Conservation (phyloP, 805 yeast species). For the Lipomyces kockii region DNA sequence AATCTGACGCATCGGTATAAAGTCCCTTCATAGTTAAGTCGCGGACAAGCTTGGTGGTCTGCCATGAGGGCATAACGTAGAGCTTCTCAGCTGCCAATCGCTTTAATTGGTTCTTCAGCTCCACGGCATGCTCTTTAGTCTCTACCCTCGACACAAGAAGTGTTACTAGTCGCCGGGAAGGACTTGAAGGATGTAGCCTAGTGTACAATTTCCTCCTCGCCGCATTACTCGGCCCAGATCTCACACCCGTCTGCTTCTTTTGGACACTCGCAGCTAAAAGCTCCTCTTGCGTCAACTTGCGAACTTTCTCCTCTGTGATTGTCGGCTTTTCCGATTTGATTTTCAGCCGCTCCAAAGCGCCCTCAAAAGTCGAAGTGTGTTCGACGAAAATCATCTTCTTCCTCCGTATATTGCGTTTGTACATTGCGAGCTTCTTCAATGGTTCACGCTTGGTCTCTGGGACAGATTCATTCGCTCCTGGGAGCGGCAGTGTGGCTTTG, state of each 20-base stretch:
- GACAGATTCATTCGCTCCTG: not conserved
- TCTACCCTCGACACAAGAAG: conserved; percentile 10
- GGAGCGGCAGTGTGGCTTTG: not conserved
- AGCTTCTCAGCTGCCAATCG: conserved; percentile 10
- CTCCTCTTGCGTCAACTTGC: not conserved
- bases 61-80: conserved; percentile 19
- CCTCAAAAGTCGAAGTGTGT: not conserved
- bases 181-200: not conserved
- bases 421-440: not conserved
- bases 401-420: not conserved
- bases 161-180: conserved; percentile 12
- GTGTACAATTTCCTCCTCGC: not conserved
- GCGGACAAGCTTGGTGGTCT: conserved; percentile 16
- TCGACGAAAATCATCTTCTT: not conserved
- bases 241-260: not conserved
- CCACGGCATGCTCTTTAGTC: conserved; percentile 6
- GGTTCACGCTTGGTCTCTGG: not conserved
- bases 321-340: conserved; percentile 2
- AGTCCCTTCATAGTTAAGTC: conserved; percentile 16
- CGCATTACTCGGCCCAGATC: not conserved
- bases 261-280: conserved; percentile 4
- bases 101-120: conserved; percentile 5
- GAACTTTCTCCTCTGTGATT: not conserved
- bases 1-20: not conserved
- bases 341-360: conserved; percentile 2